These are phyloP conservation scores for Fraxinus ornus DNA, from an alignment of 305 asterid species.

Conservation along the genomic window DNA sequence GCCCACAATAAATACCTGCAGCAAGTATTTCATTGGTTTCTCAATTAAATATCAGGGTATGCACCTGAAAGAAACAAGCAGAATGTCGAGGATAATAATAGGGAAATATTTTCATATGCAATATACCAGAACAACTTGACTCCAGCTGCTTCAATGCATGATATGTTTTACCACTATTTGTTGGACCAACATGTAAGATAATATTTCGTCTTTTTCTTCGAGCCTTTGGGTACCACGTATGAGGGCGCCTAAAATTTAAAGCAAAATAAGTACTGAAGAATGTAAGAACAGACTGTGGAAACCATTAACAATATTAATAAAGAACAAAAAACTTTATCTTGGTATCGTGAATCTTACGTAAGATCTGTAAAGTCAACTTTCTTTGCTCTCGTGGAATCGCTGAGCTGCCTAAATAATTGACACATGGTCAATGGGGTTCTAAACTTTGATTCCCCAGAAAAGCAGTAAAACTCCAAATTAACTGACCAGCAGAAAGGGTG, in stretches of 20 bases:
- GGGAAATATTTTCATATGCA: not conserved
- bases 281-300: not conserved
- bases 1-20: conserved; percentile 91
- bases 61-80: not conserved
- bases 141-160: conserved; percentile 79
- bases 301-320: not conserved
- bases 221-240: conserved; percentile 88
- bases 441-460: conserved; percentile 36
- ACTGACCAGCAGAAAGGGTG: conserved; percentile 40
- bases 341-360: conserved; percentile 50
- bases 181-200: conserved; percentile 88
- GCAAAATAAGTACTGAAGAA: conserved; percentile 6
- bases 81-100: conserved; percentile 1
- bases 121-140: conserved; percentile 68
- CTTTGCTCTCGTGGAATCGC: conserved; percentile 40
- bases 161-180: conserved; percentile 95
- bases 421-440: conserved; percentile 33
- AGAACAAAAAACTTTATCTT: conserved; percentile 19
- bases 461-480: conserved; percentile 30
- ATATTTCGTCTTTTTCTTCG: conserved; percentile 69
- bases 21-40: conserved; percentile 17
- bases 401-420: conserved; percentile 44
- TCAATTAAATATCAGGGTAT: conserved; percentile 4
- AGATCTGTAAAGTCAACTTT: conserved; percentile 85
- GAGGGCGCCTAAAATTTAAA: conserved; percentile 60